These are phyloP conservation scores for Ustilago esculenta DNA, from an alignment of 1,284 basidiomycete species.

Conservation along the genomic window DNA sequence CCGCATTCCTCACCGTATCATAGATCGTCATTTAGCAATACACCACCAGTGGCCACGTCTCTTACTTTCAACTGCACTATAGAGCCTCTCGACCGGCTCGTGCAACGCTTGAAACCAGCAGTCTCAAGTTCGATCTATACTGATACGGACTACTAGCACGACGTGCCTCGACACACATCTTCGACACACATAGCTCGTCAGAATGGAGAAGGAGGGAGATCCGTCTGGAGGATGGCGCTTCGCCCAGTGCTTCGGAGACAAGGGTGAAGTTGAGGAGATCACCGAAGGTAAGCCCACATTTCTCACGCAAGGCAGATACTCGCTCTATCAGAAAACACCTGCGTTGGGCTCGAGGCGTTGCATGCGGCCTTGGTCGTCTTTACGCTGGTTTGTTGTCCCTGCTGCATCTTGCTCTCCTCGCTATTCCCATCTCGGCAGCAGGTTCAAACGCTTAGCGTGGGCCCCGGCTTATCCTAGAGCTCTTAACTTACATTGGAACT, in stretches of 20 bases:
- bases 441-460: too few species aligned
- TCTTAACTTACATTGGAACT: too few species aligned
- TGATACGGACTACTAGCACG: neutral
- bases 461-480: too few species aligned
- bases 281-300: conserved; percentile 81
- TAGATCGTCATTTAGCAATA: conserved; percentile 1
- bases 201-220: conserved; percentile 63
- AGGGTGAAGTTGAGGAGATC: conserved; percentile 91
- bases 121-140: neutral
- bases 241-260: conserved; percentile 93
- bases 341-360: too few species aligned
- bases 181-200: conserved; percentile 5
- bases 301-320: too few species aligned
- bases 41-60: neutral
- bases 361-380: too few species aligned
- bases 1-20: neutral
- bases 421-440: too few species aligned
- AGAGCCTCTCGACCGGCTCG: neutral
- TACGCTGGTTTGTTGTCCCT: too few species aligned
- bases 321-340: too few species aligned
- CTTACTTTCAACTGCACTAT: neutral
- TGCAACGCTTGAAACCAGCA: neutral
- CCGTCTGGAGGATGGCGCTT: conserved; percentile 81
- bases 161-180: neutral
- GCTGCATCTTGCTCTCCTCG: too few species aligned